phyloP scores from a whole-genome alignment of 1,284 basidiomycete genomes.

The Schizopora paradoxa region DNA sequence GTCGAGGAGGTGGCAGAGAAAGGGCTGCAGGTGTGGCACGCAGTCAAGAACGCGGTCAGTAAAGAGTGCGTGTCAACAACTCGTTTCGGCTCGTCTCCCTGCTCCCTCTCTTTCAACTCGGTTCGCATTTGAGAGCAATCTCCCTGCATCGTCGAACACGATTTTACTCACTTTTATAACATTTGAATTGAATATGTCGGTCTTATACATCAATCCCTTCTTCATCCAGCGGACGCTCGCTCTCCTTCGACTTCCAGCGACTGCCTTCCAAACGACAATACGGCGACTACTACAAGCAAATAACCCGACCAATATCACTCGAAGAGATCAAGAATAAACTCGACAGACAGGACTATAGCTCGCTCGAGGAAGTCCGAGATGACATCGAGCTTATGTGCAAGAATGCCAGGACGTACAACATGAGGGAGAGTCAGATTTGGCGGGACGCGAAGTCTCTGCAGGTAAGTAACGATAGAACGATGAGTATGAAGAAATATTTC shows the following conservation, averaged over 20 bases:
- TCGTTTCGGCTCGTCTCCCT: slow-evolving; percentile 30
- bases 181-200: too few relatives aligned
- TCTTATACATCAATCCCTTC: background rate
- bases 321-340: slow-evolving; percentile 83
- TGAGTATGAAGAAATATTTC: slow-evolving; percentile 2
- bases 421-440: slow-evolving; percentile 81
- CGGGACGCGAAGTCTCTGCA: slow-evolving; percentile 71
- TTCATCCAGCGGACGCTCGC: slow-evolving; percentile 49
- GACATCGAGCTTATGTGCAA: slow-evolving; percentile 86
- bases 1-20: slow-evolving; percentile 47
- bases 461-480: slow-evolving; percentile 30
- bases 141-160: slow-evolving; percentile 12
- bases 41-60: slow-evolving; percentile 71
- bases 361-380: slow-evolving; percentile 65
- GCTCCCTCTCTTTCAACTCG: slow-evolving; percentile 25
- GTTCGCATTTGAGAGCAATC: slow-evolving; percentile 22
- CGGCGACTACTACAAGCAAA: slow-evolving; percentile 85
- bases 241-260: slow-evolving; percentile 70
- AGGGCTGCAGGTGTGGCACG: slow-evolving; percentile 64
- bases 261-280: slow-evolving; percentile 75
- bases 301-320: slow-evolving; percentile 75
- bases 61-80: slow-evolving; percentile 66
- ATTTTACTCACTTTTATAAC: slow-evolving; percentile 12
- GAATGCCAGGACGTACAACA: slow-evolving; percentile 89
- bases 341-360: slow-evolving; percentile 56